A percentile compares a stretch with the other conserved stretches of the same genome.
These are phyloP conservation scores for Aspergillus quadrilineatus DNA, from an alignment of 2,329 filamentous ascomycete genomes.

Conservation along the genomic window DNA sequence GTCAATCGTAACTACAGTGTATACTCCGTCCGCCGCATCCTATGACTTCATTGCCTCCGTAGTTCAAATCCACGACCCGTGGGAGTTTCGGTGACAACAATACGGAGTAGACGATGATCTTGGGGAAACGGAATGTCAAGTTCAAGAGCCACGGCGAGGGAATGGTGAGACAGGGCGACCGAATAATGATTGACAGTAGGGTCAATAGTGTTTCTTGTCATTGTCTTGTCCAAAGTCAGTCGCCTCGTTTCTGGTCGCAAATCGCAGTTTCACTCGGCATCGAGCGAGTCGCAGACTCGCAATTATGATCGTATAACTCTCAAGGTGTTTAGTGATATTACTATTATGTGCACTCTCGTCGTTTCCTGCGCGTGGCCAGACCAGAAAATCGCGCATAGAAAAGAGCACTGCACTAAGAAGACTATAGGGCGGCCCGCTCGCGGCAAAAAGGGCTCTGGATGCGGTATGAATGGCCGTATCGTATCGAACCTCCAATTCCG, in stretches of 20 bases:
- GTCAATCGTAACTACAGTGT: background rate
- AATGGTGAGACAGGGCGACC: constrained; percentile 2
- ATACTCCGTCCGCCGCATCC: background rate
- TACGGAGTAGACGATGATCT: background rate
- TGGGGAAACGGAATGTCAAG: background rate
- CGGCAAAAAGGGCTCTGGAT: constrained; percentile 20
- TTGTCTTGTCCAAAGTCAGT: constrained; percentile 9
- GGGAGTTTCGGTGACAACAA: background rate
- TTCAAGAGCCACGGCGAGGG: background rate
- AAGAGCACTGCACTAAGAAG: constrained; percentile 17
- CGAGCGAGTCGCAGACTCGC: constrained; percentile 9
- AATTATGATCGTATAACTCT: constrained; percentile 2
- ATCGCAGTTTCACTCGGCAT: background rate
- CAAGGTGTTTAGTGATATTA: constrained; percentile 11
- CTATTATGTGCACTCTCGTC: constrained; percentile 14
- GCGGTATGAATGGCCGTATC: constrained; percentile 14
- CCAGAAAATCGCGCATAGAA: constrained; percentile 30
- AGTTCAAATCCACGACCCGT: background rate
- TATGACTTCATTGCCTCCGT: constrained; percentile 1
- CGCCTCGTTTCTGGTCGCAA: background rate
- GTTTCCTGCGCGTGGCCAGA: constrained; percentile 15
- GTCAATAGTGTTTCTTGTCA: constrained; percentile 13
- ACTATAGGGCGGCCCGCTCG: constrained; percentile 24
- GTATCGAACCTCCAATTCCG: constrained; percentile 9
- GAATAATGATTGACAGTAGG: constrained; percentile 8